Evolutionary conservation across 768 basidiomycete species (phyloP), one percentile per base, ranked within the genome.

Genomic region (Mycena vulgaris): DNA sequence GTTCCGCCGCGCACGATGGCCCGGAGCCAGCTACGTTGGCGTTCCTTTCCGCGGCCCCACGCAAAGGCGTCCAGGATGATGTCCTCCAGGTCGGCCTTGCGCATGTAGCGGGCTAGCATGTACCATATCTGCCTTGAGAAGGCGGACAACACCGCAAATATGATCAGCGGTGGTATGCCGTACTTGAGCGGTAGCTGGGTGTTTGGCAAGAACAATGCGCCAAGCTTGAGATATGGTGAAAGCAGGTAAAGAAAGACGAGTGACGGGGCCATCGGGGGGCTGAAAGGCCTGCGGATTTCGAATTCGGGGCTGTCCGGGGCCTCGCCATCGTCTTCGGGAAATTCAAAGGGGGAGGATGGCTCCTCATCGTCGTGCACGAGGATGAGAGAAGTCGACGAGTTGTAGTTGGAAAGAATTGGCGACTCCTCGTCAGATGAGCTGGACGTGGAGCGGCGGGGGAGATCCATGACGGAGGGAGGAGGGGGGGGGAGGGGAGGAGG

Each of bases 121-220:
- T 92, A 93, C 90, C 91, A 92, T 56, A 94, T 80, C 72, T 93
- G 92, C 58, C 91, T 83, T 42, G 89, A 84, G 70, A 92, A 88
- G 35, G 86, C 86, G 9, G 92, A 86, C 17, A 92, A 79, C 39
- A 85, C 72, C n/a, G 90, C 89, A 66, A 89, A 89, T 31, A 85
- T 73, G 35, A 89, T 52, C 2, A 93, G 78, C 1, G 83, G 79
- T 31, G 88, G 80, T 31, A 93, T 80, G 5, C 85, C 83, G 31
- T 85, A 82, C 74, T 85, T 84, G 45, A 91, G 80, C 4, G 90
- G 83, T 53, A 85, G 75, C 40, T 79, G 79, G 8, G 84, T 81
- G 69, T 87, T 84, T n/a, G 88, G 83, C 11, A 92, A 75, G 52
- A 89, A 82, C 66, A 94, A 83, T 30, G 92, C 92, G 27, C 93